Percentiles rank a stretch among this genome's conserved stretches.
Evolutionary conservation across 768 basidiomycete genomes (phyloP).

Genomic region (Filobasidium wieringae): DNA sequence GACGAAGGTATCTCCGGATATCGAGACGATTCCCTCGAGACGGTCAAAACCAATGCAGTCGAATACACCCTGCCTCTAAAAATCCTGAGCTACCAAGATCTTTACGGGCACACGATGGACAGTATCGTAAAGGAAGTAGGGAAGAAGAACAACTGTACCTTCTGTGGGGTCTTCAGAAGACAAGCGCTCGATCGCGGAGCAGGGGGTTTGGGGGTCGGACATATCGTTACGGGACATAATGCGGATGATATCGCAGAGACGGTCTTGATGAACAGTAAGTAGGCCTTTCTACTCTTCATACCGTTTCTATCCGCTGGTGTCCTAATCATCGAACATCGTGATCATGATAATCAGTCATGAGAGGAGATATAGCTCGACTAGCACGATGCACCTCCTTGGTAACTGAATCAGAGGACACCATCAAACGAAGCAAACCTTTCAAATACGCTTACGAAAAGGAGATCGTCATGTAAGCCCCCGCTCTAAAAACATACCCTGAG

Average conservation of each 20-base stretch:
- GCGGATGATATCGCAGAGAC: slow-evolving; percentile 99
- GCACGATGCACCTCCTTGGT: slow-evolving; percentile 89
- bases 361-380: slow-evolving; percentile 89
- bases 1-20: slow-evolving; percentile 99
- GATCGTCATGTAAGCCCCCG: slow-evolving; percentile 76
- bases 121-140: slow-evolving; percentile 87
- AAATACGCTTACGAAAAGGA: slow-evolving; percentile 99
- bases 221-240: slow-evolving; percentile 98
- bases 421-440: slow-evolving; percentile 96
- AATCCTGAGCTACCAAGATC: slow-evolving; percentile 86
- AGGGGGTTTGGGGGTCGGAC: slow-evolving; percentile 73
- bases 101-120: slow-evolving; percentile 99
- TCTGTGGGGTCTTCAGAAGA: slow-evolving; percentile 92
- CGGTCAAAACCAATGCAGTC: slow-evolving; percentile 89
- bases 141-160: slow-evolving; percentile 96
- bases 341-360: slow-evolving; percentile 59
- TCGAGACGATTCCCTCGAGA: slow-evolving; percentile 95
- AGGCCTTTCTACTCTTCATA: neutral
- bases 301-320: neutral
- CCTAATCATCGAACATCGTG: neutral
- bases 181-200: slow-evolving; percentile 95
- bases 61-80: slow-evolving; percentile 93
- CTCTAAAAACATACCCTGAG: neutral
- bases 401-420: slow-evolving; percentile 91
- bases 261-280: slow-evolving; percentile 92